Percentiles rank a stretch among this genome's conserved stretches.
These are phyloP conservation scores for Zymoseptoria ardabiliae DNA, from an alignment of 2,329 filamentous ascomycete genomes.

Conservation along the genomic window DNA sequence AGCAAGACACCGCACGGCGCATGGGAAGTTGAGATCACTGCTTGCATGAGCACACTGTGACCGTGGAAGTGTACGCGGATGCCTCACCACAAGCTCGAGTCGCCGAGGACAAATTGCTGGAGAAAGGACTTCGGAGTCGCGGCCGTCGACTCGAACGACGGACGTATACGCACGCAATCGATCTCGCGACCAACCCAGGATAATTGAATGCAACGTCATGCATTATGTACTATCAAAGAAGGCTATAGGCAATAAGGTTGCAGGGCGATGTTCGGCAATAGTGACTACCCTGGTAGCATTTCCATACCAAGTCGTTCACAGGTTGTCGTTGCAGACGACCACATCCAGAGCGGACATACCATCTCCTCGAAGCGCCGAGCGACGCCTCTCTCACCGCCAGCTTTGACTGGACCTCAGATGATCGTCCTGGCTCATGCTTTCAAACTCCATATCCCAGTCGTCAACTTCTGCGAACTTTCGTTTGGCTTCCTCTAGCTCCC, in stretches of 20 bases:
- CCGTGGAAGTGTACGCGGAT: too few species aligned
- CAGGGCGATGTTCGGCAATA: background rate
- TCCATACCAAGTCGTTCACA: background rate
- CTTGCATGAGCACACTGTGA: too few species aligned
- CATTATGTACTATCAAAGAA: background rate
- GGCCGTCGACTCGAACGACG: background rate
- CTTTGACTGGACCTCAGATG: slow-evolving; percentile 27
- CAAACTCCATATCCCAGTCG: slow-evolving; percentile 45
- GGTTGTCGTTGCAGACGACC: background rate
- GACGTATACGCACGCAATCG: background rate
- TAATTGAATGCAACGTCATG: background rate
- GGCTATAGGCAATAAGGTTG: background rate
- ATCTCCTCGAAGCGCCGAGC: background rate
- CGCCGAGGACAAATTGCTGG: too few species aligned
- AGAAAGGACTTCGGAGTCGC: too few species aligned
- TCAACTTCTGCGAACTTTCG: slow-evolving; percentile 46
- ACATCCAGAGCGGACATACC: background rate
- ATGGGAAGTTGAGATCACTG: too few species aligned
- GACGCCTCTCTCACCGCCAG: slow-evolving; percentile 21
- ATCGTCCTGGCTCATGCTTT: slow-evolving; percentile 41
- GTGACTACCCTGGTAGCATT: background rate
- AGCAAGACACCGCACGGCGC: too few species aligned
- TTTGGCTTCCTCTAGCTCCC: slow-evolving; percentile 37
- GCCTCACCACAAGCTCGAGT: too few species aligned
- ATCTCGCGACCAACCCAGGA: background rate